phyloP scores from a whole-genome alignment of 495 filamentous ascomycete genomes.

The Trichoderma asperelloides region DNA sequence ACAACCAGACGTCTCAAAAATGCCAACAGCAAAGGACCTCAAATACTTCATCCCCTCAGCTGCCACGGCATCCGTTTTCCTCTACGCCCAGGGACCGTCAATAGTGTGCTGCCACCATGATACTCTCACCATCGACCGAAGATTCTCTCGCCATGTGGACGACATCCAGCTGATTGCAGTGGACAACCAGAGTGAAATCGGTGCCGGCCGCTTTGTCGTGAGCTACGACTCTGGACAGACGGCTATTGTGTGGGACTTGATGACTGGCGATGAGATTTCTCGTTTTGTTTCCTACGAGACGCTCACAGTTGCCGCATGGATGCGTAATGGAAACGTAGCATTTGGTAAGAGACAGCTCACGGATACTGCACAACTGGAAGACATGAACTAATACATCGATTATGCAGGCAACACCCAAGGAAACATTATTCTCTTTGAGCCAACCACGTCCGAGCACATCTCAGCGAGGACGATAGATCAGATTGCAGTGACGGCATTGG shows the following conservation, averaged over 20 bases:
- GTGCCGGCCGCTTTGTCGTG: slow-evolving; percentile 75
- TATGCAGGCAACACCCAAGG: slow-evolving; percentile 72
- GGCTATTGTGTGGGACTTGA: slow-evolving; percentile 93
- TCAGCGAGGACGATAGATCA: slow-evolving; percentile 90
- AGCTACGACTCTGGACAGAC: slow-evolving; percentile 89
- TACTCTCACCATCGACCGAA: slow-evolving; percentile 77
- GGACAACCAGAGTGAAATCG: slow-evolving; percentile 86
- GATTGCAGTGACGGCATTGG: slow-evolving; percentile 79
- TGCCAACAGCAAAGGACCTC: slow-evolving; percentile 42
- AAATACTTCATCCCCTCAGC: slow-evolving; percentile 73
- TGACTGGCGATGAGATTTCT: slow-evolving; percentile 84
- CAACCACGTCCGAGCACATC: slow-evolving; percentile 84
- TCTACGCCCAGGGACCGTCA: slow-evolving; percentile 71
- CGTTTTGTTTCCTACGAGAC: slow-evolving; percentile 85
- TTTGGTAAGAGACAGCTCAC: slow-evolving; percentile 59
- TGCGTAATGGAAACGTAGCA: slow-evolving; percentile 94
- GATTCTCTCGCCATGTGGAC: slow-evolving; percentile 77
- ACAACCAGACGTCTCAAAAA: slow-evolving; percentile 37
- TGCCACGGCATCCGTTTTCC: slow-evolving; percentile 76
- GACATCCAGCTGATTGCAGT: slow-evolving; percentile 75
- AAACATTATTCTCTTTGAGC: slow-evolving; percentile 91
- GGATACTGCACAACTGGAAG: background rate
- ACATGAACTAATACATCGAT: background rate
- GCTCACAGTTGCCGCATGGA: slow-evolving; percentile 80
- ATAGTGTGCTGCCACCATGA: slow-evolving; percentile 85